Conservation (phyloP, 2,329 filamentous ascomycete genomes). For the Xylaria sp. region DNA sequence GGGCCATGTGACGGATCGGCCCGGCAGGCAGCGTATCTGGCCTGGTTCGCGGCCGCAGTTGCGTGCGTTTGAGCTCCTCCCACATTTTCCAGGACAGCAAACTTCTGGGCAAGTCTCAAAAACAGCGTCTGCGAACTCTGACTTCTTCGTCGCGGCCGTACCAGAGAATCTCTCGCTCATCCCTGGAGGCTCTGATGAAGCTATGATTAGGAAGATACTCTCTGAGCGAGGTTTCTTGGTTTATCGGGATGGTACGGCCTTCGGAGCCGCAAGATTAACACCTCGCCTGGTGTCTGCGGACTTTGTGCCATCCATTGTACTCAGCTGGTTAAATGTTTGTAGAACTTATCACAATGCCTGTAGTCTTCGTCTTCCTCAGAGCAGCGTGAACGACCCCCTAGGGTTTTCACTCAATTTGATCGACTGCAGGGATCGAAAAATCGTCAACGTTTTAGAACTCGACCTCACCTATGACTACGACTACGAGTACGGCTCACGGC, state of each 20-base stretch:
- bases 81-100: neutral
- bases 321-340: conserved; percentile 10
- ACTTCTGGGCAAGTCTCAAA: neutral
- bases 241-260: neutral
- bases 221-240: conserved; percentile 12
- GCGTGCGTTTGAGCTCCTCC: neutral
- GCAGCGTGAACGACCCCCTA: neutral
- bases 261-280: neutral
- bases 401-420: neutral
- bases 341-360: neutral
- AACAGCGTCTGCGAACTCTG: neutral
- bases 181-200: neutral
- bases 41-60: neutral
- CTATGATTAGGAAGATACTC: conserved; percentile 6
- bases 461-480: too few relatives aligned
- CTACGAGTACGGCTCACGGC: too few relatives aligned
- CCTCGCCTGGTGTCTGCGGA: neutral
- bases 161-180: conserved; percentile 1
- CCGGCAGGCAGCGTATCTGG: neutral
- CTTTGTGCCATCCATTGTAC: neutral
- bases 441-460: neutral
- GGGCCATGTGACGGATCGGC: neutral
- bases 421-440: neutral
- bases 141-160: conserved; percentile 16
- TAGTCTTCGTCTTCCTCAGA: neutral